These are phyloP conservation scores for Fusarium torreyae DNA, from an alignment of 2,329 filamentous ascomycete species.

Conservation along the genomic window DNA sequence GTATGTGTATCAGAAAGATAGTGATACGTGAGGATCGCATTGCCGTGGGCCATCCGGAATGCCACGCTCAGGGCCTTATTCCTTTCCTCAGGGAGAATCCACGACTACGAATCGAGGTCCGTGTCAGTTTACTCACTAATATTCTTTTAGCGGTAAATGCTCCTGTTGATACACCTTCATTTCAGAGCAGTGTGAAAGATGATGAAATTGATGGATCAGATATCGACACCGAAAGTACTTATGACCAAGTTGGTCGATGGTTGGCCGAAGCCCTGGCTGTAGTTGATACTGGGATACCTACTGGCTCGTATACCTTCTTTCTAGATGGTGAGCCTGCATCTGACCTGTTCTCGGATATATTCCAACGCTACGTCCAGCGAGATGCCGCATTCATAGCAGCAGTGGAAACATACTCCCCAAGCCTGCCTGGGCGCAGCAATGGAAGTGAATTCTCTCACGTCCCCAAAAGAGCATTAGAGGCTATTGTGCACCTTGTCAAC, in stretches of 20 bases:
- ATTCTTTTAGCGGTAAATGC: background rate
- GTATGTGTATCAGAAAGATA: background rate
- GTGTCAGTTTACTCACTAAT: background rate
- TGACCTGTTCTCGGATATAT: conserved; percentile 1
- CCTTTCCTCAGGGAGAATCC: background rate
- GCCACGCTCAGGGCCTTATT: conserved; percentile 8
- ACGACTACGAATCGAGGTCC: background rate
- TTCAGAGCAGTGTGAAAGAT: too few species aligned
- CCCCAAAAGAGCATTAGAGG: background rate
- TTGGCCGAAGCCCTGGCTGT: background rate
- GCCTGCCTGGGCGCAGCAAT: background rate
- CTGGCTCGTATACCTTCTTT: conserved; percentile 5
- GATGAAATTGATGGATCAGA: too few species aligned
- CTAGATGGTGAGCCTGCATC: background rate
- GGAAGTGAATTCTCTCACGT: background rate
- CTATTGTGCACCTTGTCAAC: background rate
- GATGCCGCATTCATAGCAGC: background rate
- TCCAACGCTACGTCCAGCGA: conserved; percentile 1
- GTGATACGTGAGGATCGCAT: background rate
- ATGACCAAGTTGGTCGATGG: background rate
- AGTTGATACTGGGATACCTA: conserved; percentile 10
- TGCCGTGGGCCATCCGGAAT: background rate
- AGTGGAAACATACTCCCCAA: background rate
- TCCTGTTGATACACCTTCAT: too few species aligned
- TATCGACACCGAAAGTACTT: too few species aligned